Percentiles rank a stretch among this genome's conserved stretches.
Conservation (phyloP, 441 rosid species). For the Brassica balearica region DNA sequence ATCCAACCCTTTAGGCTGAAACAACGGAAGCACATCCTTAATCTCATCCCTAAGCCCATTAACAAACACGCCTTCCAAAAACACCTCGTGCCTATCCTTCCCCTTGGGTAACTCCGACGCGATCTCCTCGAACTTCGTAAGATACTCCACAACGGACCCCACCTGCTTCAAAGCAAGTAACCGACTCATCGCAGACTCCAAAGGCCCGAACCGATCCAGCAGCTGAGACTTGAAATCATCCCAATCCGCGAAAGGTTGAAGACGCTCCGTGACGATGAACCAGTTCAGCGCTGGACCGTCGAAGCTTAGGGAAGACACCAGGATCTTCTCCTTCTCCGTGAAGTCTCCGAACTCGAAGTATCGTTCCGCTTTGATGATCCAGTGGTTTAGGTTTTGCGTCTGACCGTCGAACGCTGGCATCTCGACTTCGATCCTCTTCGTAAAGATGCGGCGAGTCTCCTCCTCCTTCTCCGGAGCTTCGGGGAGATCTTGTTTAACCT, state of each 20-base stretch:
- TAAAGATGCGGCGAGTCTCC: not conserved
- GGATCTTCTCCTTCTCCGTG: slow-evolving; percentile 34
- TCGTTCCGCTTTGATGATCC: slow-evolving; percentile 34
- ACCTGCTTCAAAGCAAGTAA: slow-evolving; percentile 23
- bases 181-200: not conserved
- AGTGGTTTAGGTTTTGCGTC: not conserved
- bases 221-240: slow-evolving; percentile 15
- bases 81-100: not conserved
- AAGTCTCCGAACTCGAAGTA: slow-evolving; percentile 28
- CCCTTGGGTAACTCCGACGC: not conserved
- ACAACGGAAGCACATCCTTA: slow-evolving; percentile 1
- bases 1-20: slow-evolving; percentile 8
- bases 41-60: slow-evolving; percentile 29
- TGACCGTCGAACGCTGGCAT: slow-evolving; percentile 37
- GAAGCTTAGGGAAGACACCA: not conserved
- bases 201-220: slow-evolving; percentile 21
- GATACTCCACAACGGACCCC: slow-evolving; percentile 14
- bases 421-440: slow-evolving; percentile 31
- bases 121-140: slow-evolving; percentile 25
- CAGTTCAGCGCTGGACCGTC: slow-evolving; percentile 28
- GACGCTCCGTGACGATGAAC: slow-evolving; percentile 16
- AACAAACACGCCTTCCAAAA: not conserved
- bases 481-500: not conserved
- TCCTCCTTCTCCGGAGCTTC: no score
- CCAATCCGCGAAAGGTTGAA: slow-evolving; percentile 23